phyloP scores from a whole-genome alignment of 1,139 yeast species.

The Debaryomyces udenii region DNA sequence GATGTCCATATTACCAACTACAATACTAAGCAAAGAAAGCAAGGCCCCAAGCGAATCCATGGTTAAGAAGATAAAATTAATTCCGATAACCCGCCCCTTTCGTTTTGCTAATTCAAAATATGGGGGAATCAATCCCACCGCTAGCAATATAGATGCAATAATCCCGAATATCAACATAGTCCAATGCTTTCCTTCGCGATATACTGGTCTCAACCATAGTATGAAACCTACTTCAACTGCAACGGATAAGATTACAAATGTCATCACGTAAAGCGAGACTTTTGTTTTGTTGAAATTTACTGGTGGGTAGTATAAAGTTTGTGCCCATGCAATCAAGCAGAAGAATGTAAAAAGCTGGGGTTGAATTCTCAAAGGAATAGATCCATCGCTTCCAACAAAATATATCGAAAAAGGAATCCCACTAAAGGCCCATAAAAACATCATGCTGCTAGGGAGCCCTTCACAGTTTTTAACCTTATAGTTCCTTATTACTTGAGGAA shows the following conservation, averaged over 20 bases:
- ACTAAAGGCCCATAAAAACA: conserved; percentile 81
- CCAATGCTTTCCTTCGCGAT: conserved; percentile 67
- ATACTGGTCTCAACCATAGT: conserved; percentile 67
- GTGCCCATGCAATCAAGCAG: conserved; percentile 69
- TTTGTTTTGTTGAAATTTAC: conserved; percentile 39
- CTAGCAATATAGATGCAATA: conserved; percentile 74
- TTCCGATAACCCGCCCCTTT: conserved; percentile 82
- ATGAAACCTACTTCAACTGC: conserved; percentile 74
- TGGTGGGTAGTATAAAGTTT: conserved; percentile 83
- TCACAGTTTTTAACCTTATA: conserved; percentile 75
- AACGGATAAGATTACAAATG: conserved; percentile 48
- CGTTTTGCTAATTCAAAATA: conserved; percentile 82
- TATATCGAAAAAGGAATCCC: conserved; percentile 85
- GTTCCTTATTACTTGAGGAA: conserved; percentile 82
- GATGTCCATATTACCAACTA: conserved; percentile 65
- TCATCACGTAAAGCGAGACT: conserved; percentile 37
- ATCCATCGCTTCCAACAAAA: conserved; percentile 70
- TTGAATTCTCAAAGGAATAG: conserved; percentile 78
- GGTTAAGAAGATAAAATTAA: conserved; percentile 77
- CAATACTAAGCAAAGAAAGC: conserved; percentile 66
- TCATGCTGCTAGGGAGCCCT: conserved; percentile 83
- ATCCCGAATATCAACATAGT: conserved; percentile 80
- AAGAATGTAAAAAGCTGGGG: conserved; percentile 83
- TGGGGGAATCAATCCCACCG: conserved; percentile 83
- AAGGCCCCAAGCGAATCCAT: conserved; percentile 84